Conservation (phyloP, 352 stramenopile species). For the Globisporangium nagaii region DNA sequence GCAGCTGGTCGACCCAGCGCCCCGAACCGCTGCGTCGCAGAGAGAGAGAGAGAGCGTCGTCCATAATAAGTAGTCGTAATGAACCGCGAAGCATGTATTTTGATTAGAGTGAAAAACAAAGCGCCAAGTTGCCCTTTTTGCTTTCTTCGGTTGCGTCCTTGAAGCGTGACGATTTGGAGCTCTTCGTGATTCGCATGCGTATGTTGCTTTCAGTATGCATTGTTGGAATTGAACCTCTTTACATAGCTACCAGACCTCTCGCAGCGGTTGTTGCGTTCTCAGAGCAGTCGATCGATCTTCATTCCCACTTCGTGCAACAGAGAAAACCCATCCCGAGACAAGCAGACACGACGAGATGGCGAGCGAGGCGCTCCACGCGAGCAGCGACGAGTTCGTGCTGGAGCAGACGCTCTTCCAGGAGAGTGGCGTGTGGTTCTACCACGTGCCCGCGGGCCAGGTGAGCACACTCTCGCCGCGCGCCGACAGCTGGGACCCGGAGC, state of each 20-base stretch:
- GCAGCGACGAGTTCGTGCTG: constrained; percentile 34
- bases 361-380: not conserved
- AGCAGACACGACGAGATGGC: not conserved
- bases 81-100: constrained; percentile 3
- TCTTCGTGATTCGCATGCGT: too few relatives aligned
- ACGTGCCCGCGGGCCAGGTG: constrained; percentile 62
- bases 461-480: constrained; percentile 68
- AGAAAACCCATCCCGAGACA: too few relatives aligned
- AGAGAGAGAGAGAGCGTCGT: not conserved
- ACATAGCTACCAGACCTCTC: too few relatives aligned
- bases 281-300: constrained; percentile 5
- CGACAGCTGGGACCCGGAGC: constrained; percentile 76
- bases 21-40: too few relatives aligned
- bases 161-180: too few relatives aligned
- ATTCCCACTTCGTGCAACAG: not conserved
- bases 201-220: too few relatives aligned
- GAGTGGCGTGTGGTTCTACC: constrained; percentile 82
- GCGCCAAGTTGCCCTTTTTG: not conserved
- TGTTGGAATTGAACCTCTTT: too few relatives aligned
- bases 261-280: too few relatives aligned
- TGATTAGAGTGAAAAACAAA: constrained; percentile 1
- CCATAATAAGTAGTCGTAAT: constrained; percentile 1
- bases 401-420: constrained; percentile 77
- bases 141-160: too few relatives aligned
- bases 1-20: too few relatives aligned